A percentile compares a stretch with the other conserved stretches of the same genome.
Conservation (phyloP, 129 eudicot species). For the Lactuca saligna region DNA sequence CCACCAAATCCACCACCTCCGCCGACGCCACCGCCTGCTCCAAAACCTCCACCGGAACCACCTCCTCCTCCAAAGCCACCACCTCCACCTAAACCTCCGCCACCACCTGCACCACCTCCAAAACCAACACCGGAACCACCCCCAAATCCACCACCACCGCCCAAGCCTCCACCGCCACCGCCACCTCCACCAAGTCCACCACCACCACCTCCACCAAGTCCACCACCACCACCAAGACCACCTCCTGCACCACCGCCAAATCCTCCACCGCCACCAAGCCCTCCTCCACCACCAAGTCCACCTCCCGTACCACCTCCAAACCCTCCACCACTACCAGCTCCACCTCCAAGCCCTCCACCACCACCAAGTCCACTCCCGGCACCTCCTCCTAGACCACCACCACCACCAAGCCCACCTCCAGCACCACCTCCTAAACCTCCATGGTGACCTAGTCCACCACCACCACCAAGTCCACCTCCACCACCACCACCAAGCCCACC, state of each 20-base stretch:
- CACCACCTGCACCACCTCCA: conserved; percentile 33
- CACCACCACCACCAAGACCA: conserved; percentile 22
- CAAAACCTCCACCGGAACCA: conserved; percentile 37
- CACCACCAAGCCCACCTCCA: conserved; percentile 26
- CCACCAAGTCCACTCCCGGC: conserved; percentile 20
- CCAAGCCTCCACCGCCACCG: conserved; percentile 29
- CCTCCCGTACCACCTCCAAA: conserved; percentile 25
- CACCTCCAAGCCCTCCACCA: conserved; percentile 14
- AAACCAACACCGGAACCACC: conserved; percentile 38
- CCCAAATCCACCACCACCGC: conserved; percentile 38
- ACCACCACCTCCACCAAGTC: conserved; percentile 33
- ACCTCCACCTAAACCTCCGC: conserved; percentile 37
- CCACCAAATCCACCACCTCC: conserved; percentile 37
- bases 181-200: conserved; percentile 29
- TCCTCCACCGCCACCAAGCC: not conserved
- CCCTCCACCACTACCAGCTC: conserved; percentile 23
- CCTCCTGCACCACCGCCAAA: conserved; percentile 22
- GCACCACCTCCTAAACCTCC: conserved; percentile 37
- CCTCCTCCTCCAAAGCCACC: conserved; percentile 33
- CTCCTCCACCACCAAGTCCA: conserved; percentile 9
- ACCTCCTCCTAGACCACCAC: conserved; percentile 26
- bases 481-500: conserved; percentile 23
- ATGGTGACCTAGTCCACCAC: conserved; percentile 30
- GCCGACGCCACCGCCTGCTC: conserved; percentile 29
- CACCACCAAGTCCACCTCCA: conserved; percentile 32